phyloP scores from a whole-genome alignment of 2,329 filamentous ascomycete genomes.

The Alternaria arborescens region DNA sequence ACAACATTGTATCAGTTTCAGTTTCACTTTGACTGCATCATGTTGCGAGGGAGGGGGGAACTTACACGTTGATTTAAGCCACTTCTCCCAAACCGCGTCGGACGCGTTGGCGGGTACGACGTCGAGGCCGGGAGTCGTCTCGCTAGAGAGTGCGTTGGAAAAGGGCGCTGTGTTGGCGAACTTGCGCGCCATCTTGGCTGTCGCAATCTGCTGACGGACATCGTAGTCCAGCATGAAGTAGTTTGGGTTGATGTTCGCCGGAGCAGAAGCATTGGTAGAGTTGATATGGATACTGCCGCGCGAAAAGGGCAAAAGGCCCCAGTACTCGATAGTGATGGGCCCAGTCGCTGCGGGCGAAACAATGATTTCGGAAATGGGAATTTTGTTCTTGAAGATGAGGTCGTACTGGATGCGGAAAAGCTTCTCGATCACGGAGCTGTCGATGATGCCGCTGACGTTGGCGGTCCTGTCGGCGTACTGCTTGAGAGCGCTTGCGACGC shows the following conservation, averaged over 20 bases:
- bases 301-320: conserved; percentile 6
- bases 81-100: neutral
- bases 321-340: neutral
- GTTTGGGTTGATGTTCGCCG: neutral
- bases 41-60: neutral
- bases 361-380: conserved; percentile 1
- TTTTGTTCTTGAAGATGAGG: conserved; percentile 8
- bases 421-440: neutral
- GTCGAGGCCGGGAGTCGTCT: neutral
- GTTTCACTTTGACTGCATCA: neutral
- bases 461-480: conserved; percentile 1
- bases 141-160: neutral
- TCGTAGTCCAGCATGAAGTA: conserved; percentile 9
- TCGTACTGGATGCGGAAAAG: neutral
- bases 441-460: neutral
- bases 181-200: neutral
- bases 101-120: neutral
- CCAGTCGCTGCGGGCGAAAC: neutral
- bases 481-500: neutral
- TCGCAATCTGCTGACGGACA: neutral
- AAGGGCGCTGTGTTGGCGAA: conserved; percentile 2
- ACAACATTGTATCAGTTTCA: neutral
- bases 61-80: conserved; percentile 5
- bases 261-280: neutral
- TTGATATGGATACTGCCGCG: conserved; percentile 6